Base-by-base conservation (phyloP, 2,329 filamentous ascomycete species). In the Trichocomaceae sp. region DNA sequence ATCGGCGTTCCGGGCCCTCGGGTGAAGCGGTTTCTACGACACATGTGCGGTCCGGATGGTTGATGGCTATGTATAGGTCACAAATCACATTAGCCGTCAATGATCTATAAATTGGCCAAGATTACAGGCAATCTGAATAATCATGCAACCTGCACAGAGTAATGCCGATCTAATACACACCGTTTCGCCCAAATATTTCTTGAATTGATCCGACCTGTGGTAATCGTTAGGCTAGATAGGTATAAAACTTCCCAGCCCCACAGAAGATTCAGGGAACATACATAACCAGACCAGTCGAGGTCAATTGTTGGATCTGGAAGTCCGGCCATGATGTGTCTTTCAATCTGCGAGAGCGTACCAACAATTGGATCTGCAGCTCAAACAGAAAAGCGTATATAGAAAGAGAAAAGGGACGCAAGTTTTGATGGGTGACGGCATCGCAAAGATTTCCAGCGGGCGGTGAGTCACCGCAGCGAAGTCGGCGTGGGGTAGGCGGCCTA, bases 41-140 rank as follows among this genome's bases (percentile, higher is more conserved):
- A 63, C 85, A 88, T 54, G 80, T 71, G 63, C 83, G 77, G 41
- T 88, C 83, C 1, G 90, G 90, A 64, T 87, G 78, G 58, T 75
- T 79, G 65, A 79, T 70, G 8, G 88, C 54, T 56, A 19, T n/a
- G n/a, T n/a, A n/a, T 49, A 44, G n/a, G 48, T 41, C n/a, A 8
- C 3, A 19, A n/a, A n/a, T 52, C n/a, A 35, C 20, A 12, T 55
- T 44, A 55, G 54, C 44, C 26, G 17, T 9, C n/a, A 20, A 33
- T 8, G 15, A 15, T 41, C n/a, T n/a, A 47, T 15, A n/a, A 8
- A 37, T n/a, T 12, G 5, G 33, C 22, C 37, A 1, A 19, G 26
- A 45, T 29, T 26, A 8, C 37, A 41, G 17, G 22, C n/a, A 2
- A 31, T 17, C 12, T 31, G 45, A 29, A 47, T 19, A 26, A 4